Percentiles rank a stretch among this genome's conserved stretches.
Evolutionary conservation across 1,284 basidiomycete species (phyloP).

Genomic region (Singerocomus rubriflavus): DNA sequence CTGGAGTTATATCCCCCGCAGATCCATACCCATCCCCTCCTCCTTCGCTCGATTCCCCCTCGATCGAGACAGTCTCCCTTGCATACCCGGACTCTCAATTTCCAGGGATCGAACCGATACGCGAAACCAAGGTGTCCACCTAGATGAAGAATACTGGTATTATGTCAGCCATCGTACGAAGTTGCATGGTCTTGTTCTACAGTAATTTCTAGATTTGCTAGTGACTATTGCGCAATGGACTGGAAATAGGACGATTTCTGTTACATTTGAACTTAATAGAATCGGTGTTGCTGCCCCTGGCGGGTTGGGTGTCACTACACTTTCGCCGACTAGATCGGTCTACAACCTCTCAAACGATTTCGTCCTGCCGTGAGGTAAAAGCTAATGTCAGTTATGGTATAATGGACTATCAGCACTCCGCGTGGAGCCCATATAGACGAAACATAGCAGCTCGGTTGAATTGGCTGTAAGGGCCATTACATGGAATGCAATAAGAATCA

Average conservation of each 20-base stretch:
- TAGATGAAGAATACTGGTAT: constrained; percentile 25
- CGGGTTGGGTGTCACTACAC: background rate
- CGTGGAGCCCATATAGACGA: background rate
- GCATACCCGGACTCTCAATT: constrained; percentile 6
- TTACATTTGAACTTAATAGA: background rate
- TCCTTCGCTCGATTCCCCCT: constrained; percentile 68
- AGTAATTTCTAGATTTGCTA: constrained; percentile 4
- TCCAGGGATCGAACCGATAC: constrained; percentile 5
- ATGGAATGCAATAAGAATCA: constrained; percentile 20
- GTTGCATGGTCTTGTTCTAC: constrained; percentile 1
- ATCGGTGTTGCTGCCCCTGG: no score
- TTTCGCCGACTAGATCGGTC: background rate
- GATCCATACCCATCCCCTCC: constrained; percentile 77
- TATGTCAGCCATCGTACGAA: constrained; percentile 16
- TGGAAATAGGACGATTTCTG: background rate
- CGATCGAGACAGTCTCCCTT: constrained; percentile 25
- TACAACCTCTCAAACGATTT: no score
- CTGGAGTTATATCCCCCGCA: constrained; percentile 35
- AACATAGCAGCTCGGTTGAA: constrained; percentile 4
- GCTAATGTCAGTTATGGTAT: no score
- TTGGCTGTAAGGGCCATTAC: constrained; percentile 17
- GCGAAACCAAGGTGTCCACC: constrained; percentile 17
- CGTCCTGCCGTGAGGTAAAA: background rate
- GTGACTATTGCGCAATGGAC: background rate
- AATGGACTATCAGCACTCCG: background rate